Evolutionary conservation across 2,329 filamentous ascomycete species (phyloP).

Genomic region (Ophiostoma piceae): DNA sequence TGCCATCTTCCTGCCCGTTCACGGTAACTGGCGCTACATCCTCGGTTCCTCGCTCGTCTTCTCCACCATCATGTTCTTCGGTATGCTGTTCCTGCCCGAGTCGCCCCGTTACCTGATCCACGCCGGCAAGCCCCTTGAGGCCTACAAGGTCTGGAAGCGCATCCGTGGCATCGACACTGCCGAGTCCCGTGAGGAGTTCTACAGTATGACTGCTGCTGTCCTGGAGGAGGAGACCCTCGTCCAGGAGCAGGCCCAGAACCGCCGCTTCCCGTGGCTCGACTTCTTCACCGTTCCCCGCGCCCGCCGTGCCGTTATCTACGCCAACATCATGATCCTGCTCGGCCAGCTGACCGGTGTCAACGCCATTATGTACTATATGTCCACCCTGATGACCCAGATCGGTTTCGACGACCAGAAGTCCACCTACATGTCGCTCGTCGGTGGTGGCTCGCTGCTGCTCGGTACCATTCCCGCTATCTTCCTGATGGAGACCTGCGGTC

Average conservation of each 20-base stretch:
- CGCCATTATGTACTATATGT: conserved; percentile 69
- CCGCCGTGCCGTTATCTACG: conserved; percentile 61
- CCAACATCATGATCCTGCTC: conserved; percentile 64
- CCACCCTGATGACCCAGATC: conserved; percentile 59
- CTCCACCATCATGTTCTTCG: conserved; percentile 56
- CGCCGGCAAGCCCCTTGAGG: conserved; percentile 54
- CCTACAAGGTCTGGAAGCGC: conserved; percentile 66
- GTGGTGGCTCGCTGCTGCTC: conserved; percentile 60
- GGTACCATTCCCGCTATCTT: conserved; percentile 64
- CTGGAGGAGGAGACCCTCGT: conserved; percentile 51
- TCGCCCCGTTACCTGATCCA: conserved; percentile 65
- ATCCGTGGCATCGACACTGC: conserved; percentile 56
- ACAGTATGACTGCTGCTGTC: conserved; percentile 63
- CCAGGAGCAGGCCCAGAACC: conserved; percentile 46
- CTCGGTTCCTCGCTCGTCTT: conserved; percentile 67
- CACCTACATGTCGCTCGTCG: conserved; percentile 71
- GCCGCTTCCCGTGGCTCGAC: conserved; percentile 64
- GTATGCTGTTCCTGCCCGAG: conserved; percentile 69
- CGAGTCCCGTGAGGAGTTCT: conserved; percentile 64
- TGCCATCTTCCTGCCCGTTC: conserved; percentile 65
- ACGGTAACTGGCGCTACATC: conserved; percentile 68
- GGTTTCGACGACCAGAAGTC: conserved; percentile 58
- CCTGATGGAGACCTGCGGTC: conserved; percentile 66
- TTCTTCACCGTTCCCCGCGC: conserved; percentile 65
- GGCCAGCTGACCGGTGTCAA: conserved; percentile 69